Evolutionary conservation across 2,329 filamentous ascomycete genomes (phyloP).

Genomic region (Paraphoma sp.): DNA sequence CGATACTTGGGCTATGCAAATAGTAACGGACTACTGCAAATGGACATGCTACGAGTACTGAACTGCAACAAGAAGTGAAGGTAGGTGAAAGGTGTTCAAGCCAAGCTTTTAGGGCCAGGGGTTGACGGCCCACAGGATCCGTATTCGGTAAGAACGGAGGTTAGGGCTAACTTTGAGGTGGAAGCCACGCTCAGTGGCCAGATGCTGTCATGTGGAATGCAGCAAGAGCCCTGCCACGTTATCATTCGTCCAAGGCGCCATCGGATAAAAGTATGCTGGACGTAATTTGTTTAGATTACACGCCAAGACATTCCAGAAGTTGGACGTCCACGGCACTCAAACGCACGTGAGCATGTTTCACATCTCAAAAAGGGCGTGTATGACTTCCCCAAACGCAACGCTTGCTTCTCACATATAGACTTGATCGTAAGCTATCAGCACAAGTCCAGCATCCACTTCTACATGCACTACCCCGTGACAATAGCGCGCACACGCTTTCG

Average conservation of each 20-base stretch:
- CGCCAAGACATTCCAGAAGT: constrained; percentile 16
- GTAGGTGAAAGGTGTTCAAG: constrained; percentile 3
- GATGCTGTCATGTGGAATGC: background rate
- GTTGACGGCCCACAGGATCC: constrained; percentile 4
- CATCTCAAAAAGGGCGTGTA: background rate
- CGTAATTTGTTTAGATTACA: constrained; percentile 21
- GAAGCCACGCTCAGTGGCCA: background rate
- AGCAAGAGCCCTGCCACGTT: background rate
- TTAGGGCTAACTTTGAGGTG: background rate
- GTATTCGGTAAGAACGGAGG: background rate
- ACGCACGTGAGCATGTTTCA: background rate
- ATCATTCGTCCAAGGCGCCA: background rate
- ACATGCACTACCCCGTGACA: constrained; percentile 52
- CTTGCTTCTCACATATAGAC: too few species aligned
- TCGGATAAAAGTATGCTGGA: background rate
- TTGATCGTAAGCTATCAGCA: too few species aligned
- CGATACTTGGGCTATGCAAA: background rate
- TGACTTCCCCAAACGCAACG: too few species aligned
- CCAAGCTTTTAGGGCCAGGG: constrained; percentile 10
- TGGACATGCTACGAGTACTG: too few species aligned
- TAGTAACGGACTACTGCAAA: background rate
- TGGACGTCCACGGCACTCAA: background rate
- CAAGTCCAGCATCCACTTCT: too few species aligned
- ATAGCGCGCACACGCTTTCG: constrained; percentile 74
- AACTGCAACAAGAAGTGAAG: background rate